Evolutionary conservation across 2,329 filamentous ascomycete genomes (phyloP).

Genomic region (Scedosporium aurantiacum): DNA sequence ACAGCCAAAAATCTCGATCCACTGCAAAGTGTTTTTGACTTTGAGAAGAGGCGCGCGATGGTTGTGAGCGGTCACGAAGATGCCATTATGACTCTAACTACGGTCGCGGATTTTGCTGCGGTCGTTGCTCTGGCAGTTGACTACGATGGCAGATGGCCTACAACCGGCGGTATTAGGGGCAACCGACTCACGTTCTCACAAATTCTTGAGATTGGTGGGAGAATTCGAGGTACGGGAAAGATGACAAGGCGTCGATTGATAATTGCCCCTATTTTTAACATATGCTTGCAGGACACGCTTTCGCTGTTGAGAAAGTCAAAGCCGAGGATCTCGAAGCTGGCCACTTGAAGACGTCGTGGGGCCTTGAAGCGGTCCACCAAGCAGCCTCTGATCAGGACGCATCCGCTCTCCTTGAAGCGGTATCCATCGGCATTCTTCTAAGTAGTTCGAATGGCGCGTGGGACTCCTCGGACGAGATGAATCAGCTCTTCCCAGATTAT

Average conservation of each 20-base stretch:
- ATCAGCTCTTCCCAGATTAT: constrained; percentile 31
- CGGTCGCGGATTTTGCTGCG: constrained; percentile 28
- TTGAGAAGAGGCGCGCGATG: constrained; percentile 29
- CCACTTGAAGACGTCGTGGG: background rate
- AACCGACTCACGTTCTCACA: constrained; percentile 22
- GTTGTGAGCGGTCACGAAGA: constrained; percentile 30
- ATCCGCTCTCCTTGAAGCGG: constrained; percentile 13
- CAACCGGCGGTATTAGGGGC: constrained; percentile 28
- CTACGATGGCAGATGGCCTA: constrained; percentile 31
- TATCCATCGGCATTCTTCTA: constrained; percentile 23
- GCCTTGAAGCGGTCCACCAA: background rate
- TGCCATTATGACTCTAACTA: constrained; percentile 31
- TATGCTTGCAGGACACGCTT: background rate
- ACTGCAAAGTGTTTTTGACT: constrained; percentile 26
- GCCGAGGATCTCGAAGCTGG: constrained; percentile 35
- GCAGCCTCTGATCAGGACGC: constrained; percentile 13
- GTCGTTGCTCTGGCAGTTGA: constrained; percentile 30
- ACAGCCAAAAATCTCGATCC: constrained; percentile 31
- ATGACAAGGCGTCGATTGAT: no score
- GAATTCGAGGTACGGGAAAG: constrained; percentile 25
- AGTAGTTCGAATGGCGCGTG: constrained; percentile 23
- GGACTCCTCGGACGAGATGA: constrained; percentile 31
- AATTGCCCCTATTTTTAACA: background rate
- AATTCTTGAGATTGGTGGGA: constrained; percentile 27
- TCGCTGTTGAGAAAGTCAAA: constrained; percentile 31